Base-by-base conservation (phyloP, 2,329 filamentous ascomycete species). In the Metarhizium anisopliae region DNA sequence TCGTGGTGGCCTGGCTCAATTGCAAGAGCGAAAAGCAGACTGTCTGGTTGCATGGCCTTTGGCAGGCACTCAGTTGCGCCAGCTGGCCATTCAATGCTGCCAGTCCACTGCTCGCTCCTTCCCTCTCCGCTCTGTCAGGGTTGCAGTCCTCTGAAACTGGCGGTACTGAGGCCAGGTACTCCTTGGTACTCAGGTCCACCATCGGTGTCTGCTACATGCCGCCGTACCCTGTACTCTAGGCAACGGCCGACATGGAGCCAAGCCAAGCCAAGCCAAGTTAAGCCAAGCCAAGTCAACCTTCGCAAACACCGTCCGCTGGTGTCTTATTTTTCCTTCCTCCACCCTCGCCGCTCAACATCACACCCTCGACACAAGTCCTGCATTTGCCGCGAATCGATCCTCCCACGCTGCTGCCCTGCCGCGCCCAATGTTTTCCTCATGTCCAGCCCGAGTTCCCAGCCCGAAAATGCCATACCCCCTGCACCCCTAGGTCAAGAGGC, bases 341-440 rank as follows among this genome's bases (percentile, higher is more conserved):
- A 60, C 55, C 53, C 55, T 58, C 53, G 53, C 49, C 51, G 58
- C 49, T 56, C 60, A 61, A 59, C 60, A 57, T 53, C 57, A 58
- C 59, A 58, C 59, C 56, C 54, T 52, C 56, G 32, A 18, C 50
- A 52, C 36, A 45, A 54, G 32, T 59, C 61, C 55, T 59, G 52
- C 59, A 54, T 58, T 59, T 59, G 50, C 59, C 58, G 55, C 62
- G 60, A 61, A 62, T 60, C 58, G 55, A 58, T 54, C 55, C 55
- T 61, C 51, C 58, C 59, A 61, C 59, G 61, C 59, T 56, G 60
- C 59, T 59, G 61, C 61, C 55, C 62, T 63, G 61, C 61, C 61
- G 61, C 69, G 73, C 74, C 77, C 75, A 71, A 82, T 82, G 79
- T 77, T 72, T 70, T 72, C 73, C 78, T 76, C 79, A 82, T 82